phyloP scores from a whole-genome alignment of 2,329 filamentous ascomycete genomes.

The Eutypa lata region DNA sequence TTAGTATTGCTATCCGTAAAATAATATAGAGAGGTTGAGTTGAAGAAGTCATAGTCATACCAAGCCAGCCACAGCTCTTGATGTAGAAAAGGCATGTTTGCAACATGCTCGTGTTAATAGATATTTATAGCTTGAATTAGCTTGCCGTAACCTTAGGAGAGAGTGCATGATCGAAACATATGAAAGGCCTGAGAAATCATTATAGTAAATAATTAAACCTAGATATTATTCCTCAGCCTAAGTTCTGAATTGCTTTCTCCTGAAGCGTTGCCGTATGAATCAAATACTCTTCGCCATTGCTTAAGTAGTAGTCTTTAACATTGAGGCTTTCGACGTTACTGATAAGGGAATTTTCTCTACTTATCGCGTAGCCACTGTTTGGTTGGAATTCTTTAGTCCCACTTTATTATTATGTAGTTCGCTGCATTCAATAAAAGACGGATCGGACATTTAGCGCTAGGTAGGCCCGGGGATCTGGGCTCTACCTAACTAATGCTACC shows the following conservation, averaged over 20 bases:
- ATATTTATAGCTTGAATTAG: conserved; percentile 19
- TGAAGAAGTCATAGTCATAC: conserved; percentile 1
- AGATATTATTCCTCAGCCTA: too few species aligned
- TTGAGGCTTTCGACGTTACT: background rate
- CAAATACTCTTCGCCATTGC: too few species aligned
- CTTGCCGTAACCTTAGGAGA: conserved; percentile 19
- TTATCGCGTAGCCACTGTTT: background rate
- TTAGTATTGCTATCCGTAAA: background rate
- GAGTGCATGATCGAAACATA: conserved; percentile 22
- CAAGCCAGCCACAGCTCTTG: conserved; percentile 5
- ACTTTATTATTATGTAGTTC: too few species aligned
- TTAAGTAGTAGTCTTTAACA: background rate
- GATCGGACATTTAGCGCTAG: too few species aligned
- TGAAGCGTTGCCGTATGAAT: too few species aligned
- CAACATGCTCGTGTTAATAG: conserved; percentile 5
- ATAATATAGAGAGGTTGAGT: background rate
- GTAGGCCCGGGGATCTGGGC: too few species aligned
- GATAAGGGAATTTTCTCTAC: background rate
- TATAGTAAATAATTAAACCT: too few species aligned
- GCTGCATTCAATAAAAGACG: too few species aligned
- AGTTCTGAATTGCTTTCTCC: too few species aligned
- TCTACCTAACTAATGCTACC: too few species aligned
- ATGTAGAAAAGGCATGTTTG: conserved; percentile 23
- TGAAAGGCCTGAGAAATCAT: conserved; percentile 8
- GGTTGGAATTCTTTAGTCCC: background rate